Evolutionary conservation across 768 basidiomycete species (phyloP).

Genomic region (Kwoniella europaea): DNA sequence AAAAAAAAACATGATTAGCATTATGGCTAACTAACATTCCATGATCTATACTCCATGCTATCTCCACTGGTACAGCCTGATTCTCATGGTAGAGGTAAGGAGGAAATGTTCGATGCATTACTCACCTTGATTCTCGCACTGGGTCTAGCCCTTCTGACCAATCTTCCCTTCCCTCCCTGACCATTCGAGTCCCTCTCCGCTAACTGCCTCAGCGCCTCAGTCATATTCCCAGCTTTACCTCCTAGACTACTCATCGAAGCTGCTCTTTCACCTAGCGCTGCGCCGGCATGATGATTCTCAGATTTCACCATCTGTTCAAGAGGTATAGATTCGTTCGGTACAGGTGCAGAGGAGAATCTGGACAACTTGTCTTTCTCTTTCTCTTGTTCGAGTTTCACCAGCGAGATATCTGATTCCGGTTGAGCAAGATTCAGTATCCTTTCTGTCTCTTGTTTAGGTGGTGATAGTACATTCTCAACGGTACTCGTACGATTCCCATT

Average conservation of each 20-base stretch:
- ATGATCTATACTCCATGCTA: too few species aligned
- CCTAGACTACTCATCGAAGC: constrained; percentile 18
- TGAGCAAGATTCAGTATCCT: constrained; percentile 32
- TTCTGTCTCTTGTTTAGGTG: constrained; percentile 37
- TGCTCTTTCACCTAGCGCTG: constrained; percentile 14
- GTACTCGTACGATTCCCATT: neutral
- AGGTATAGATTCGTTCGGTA: constrained; percentile 5
- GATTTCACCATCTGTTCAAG: neutral
- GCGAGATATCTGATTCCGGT: constrained; percentile 17
- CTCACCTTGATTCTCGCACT: constrained; percentile 26
- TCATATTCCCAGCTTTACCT: constrained; percentile 29
- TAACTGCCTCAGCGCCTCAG: constrained; percentile 40
- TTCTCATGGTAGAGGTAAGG: too few species aligned
- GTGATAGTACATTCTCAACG: constrained; percentile 31
- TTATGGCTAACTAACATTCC: too few species aligned
- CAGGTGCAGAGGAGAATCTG: constrained; percentile 24
- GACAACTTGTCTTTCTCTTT: constrained; percentile 14
- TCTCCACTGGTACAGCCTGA: too few species aligned
- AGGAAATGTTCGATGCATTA: neutral
- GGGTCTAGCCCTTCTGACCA: constrained; percentile 14
- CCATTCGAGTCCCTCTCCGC: constrained; percentile 28
- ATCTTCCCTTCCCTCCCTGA: constrained; percentile 10
- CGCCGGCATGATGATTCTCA: neutral
- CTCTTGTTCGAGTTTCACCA: neutral
- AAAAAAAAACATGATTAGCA: too few species aligned